A percentile compares a stretch with the other conserved stretches of the same genome.
Evolutionary conservation across 768 basidiomycete species (phyloP).

Genomic region (Suillus ampliporus): DNA sequence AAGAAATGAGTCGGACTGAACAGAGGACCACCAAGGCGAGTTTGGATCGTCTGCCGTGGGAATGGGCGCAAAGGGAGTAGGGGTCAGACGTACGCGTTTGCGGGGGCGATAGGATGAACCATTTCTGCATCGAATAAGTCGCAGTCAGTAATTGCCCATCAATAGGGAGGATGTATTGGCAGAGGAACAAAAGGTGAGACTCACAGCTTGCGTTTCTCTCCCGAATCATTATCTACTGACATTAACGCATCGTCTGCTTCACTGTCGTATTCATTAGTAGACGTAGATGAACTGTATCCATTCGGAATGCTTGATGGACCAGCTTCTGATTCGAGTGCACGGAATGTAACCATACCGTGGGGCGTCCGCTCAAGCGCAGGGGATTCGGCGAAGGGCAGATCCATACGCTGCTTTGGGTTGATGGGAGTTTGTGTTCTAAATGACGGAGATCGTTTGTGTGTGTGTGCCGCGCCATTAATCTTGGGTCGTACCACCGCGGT

Average conservation of each 20-base stretch:
- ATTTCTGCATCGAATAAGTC: slow-evolving; percentile 38
- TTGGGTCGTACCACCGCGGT: slow-evolving; percentile 50
- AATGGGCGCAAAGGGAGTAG: slow-evolving; percentile 10
- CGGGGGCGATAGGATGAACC: slow-evolving; percentile 52
- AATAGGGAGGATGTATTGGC: not conserved
- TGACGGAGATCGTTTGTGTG: slow-evolving; percentile 48
- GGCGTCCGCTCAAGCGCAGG: slow-evolving; percentile 73
- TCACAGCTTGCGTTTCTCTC: slow-evolving; percentile 71
- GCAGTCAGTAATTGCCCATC: slow-evolving; percentile 1
- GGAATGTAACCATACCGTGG: slow-evolving; percentile 74
- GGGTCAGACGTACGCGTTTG: slow-evolving; percentile 63
- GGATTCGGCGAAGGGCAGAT: slow-evolving; percentile 65
- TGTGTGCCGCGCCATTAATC: slow-evolving; percentile 45
- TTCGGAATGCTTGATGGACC: slow-evolving; percentile 40
- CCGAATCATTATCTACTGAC: slow-evolving; percentile 41
- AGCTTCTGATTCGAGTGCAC: slow-evolving; percentile 55
- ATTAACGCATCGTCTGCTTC: slow-evolving; percentile 41
- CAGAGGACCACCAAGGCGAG: slow-evolving; percentile 79
- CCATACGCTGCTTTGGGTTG: slow-evolving; percentile 29
- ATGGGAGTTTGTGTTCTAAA: slow-evolving; percentile 30
- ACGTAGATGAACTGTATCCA: slow-evolving; percentile 27
- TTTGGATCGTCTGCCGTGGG: slow-evolving; percentile 51
- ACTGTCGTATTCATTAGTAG: slow-evolving; percentile 38
- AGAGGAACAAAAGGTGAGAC: slow-evolving; percentile 22
- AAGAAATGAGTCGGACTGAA: slow-evolving; percentile 63